These are phyloP conservation scores for Silene latifolia DNA, from an alignment of 148 eudicot genomes.

Conservation along the genomic window DNA sequence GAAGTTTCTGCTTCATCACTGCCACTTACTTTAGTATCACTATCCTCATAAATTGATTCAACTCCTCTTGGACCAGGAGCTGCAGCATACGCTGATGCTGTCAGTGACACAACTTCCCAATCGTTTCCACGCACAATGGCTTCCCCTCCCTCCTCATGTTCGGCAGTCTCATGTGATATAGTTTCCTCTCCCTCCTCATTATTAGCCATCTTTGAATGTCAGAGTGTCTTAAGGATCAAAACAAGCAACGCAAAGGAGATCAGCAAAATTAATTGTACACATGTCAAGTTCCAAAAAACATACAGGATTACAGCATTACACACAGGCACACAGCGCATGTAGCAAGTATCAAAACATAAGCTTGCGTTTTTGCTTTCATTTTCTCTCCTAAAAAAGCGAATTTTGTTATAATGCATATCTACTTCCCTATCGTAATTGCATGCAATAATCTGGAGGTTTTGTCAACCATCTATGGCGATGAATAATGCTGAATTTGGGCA, in stretches of 20 bases:
- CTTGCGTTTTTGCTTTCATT: no score
- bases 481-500: no score
- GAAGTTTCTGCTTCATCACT: conserved; percentile 53
- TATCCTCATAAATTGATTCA: conserved; percentile 42
- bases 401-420: no score
- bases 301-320: neutral
- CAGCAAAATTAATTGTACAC: neutral
- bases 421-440: no score
- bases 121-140: conserved; percentile 54
- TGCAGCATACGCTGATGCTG: conserved; percentile 95
- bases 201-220: conserved; percentile 30
- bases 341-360: neutral
- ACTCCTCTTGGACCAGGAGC: conserved; percentile 59
- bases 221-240: conserved; percentile 15
- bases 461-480: no score
- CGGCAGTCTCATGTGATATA: conserved; percentile 37
- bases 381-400: no score
- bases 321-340: neutral
- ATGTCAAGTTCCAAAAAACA: neutral
- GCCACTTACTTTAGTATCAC: conserved; percentile 23
- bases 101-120: conserved; percentile 96
- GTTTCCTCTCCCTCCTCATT: conserved; percentile 26
- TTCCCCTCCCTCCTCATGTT: conserved; percentile 38
- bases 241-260: neutral
- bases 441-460: no score